Evolutionary conservation across 2,329 filamentous ascomycete genomes (phyloP), one percentile per base, ranked within the genome.

Genomic region (Ophiosphaerella herpotricha): DNA sequence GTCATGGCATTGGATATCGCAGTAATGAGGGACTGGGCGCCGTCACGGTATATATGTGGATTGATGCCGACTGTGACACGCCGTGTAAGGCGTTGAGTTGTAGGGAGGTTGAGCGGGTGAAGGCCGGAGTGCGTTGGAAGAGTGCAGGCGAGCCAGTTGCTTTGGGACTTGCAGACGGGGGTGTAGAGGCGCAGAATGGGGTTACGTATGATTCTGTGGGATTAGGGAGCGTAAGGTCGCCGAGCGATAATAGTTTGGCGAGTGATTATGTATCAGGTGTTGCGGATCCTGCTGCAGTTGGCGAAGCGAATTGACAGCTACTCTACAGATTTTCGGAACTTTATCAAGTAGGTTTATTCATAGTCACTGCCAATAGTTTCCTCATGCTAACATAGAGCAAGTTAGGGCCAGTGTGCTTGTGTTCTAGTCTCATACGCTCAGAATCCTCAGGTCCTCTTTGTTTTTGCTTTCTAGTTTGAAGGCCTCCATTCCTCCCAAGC

Each of bases 31-130:
- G 39, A 6, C 36, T 55, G 5, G 46, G 52, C 7, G 44, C 44
- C 2, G 36, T 56, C 12, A 59, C 54, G 6, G 52, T 61, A 16
- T 59, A 53, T 40, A 39, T 53, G 2, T 40, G 50, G 38, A 21
- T 43, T 2, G 49, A 44, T 3, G 24, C 48, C 7, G 48, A 31
- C 18, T 59, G 58, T 32, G 48, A 48, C 37, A 39, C 43, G 2
- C 34, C 31, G 9, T 61, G 56, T 23, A 46, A 54, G 18, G 34
- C n/a, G 5, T 14, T 46, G 35, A 48, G 49, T 9, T 61, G 56
- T 32, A 43, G 24, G 13, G 54, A 59, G 43, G 58, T 54, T n/a
- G 31, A 39, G 39, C 48, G 48, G 42, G 26, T 46, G 23, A 32
- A 35, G 29, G 42, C 39, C 4, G 44, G 39, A 9, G 23, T 36